Conservation (phyloP, 495 filamentous ascomycete species). For the Neurospora terricola region DNA sequence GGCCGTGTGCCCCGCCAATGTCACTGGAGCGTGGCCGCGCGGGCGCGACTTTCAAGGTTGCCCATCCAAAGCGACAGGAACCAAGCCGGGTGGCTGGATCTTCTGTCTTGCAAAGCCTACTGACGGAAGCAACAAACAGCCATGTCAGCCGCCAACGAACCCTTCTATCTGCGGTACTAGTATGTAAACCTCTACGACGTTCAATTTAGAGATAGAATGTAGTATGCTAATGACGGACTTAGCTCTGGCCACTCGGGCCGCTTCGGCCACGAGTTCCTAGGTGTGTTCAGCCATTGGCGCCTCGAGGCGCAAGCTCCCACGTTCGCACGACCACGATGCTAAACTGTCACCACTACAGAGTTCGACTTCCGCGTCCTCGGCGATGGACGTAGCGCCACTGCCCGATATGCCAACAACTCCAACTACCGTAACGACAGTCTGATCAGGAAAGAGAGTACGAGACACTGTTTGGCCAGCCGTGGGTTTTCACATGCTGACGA, state of each 20-base stretch:
- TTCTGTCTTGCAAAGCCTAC: neutral
- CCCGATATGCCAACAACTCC: conserved; percentile 98
- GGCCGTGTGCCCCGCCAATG: conserved; percentile 19
- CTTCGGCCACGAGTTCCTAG: conserved; percentile 97
- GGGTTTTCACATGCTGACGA: neutral
- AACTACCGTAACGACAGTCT: conserved; percentile 98
- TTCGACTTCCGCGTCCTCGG: conserved; percentile 92
- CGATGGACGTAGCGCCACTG: conserved; percentile 89
- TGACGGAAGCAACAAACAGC: conserved; percentile 7
- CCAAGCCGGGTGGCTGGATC: neutral
- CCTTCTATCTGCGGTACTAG: conserved; percentile 98
- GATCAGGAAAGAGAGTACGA: conserved; percentile 98
- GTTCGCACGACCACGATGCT: conserved; percentile 1
- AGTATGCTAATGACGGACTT: conserved; percentile 22
- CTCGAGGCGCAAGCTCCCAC: neutral
- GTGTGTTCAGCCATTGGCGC: conserved; percentile 35
- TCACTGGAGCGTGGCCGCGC: neutral
- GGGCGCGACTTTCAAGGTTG: conserved; percentile 10
- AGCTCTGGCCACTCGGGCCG: conserved; percentile 97
- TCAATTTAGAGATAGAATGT: neutral
- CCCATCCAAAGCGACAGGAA: conserved; percentile 2
- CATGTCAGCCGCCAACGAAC: conserved; percentile 45
- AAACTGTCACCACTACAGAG: conserved; percentile 43
- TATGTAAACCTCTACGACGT: conserved; percentile 30
- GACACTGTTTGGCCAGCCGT: neutral